These are phyloP conservation scores for Trichomonascaceae sp. DNA, from an alignment of 1,139 yeast genomes.

Conservation along the genomic window DNA sequence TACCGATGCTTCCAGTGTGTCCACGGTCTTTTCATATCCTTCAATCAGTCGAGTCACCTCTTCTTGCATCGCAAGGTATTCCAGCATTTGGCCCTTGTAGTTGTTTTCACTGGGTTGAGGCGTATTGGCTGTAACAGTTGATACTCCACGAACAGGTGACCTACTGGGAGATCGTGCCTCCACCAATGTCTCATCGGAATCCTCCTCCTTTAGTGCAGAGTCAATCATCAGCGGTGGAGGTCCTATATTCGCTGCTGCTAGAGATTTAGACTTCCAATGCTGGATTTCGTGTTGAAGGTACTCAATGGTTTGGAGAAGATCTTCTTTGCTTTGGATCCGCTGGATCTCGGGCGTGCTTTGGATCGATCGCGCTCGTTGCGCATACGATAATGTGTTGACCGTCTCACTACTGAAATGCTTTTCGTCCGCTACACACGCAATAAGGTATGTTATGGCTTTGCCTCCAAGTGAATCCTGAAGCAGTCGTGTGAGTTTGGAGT, in stretches of 20 bases:
- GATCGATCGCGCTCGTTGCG: constrained; percentile 40
- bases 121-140: not conserved
- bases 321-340: constrained; percentile 12
- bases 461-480: constrained; percentile 78
- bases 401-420: constrained; percentile 52
- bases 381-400: constrained; percentile 66
- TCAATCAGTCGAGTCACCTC: constrained; percentile 14
- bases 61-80: constrained; percentile 3
- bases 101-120: not conserved
- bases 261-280: constrained; percentile 8
- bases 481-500: constrained; percentile 63
- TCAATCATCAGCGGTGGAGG: not conserved
- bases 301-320: constrained; percentile 10
- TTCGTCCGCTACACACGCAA: constrained; percentile 62
- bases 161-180: not conserved
- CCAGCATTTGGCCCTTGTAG: constrained; percentile 3
- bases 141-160: not conserved
- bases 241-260: not conserved
- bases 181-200: not conserved
- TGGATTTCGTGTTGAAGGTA: constrained; percentile 13
- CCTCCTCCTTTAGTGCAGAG: not conserved
- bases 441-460: constrained; percentile 59
- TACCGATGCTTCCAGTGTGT: constrained; percentile 12
- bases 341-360: constrained; percentile 18
- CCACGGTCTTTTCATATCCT: constrained; percentile 16